Conservation (phyloP, 192 early-diverging fungal species). For the Dissophora ornata region DNA sequence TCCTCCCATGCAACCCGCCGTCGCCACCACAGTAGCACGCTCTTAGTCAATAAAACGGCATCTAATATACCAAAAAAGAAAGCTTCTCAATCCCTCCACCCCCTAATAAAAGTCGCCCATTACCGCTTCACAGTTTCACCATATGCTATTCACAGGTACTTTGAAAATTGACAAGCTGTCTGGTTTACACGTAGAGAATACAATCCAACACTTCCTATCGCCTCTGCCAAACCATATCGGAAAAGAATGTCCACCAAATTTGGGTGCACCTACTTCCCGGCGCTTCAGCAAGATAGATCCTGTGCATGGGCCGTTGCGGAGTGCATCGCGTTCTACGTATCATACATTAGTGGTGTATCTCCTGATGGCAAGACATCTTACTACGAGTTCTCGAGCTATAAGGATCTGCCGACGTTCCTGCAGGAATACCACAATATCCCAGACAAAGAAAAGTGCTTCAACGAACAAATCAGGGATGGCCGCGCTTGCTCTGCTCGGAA, state of each 20-base stretch:
- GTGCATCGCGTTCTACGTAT: neutral
- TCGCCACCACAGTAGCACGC: too few relatives aligned
- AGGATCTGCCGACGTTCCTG: neutral
- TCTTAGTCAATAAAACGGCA: too few relatives aligned
- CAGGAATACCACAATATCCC: neutral
- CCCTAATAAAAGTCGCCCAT: too few relatives aligned
- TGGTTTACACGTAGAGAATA: too few relatives aligned
- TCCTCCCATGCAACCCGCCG: too few relatives aligned
- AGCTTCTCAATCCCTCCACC: too few relatives aligned
- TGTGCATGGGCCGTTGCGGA: neutral
- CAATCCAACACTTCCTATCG: too few relatives aligned
- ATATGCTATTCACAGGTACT: too few relatives aligned
- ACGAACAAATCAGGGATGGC: conserved; percentile 14
- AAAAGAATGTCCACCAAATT: neutral
- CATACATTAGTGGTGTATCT: neutral
- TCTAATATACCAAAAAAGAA: too few relatives aligned
- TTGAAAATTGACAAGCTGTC: too few relatives aligned
- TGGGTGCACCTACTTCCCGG: neutral
- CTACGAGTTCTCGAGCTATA: neutral
- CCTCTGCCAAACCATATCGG: too few relatives aligned
- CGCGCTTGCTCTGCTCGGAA: conserved; percentile 1
- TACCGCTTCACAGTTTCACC: too few relatives aligned
- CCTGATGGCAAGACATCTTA: neutral
- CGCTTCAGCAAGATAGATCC: neutral
- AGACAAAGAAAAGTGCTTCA: conserved; percentile 1